phyloP scores from a whole-genome alignment of 208 protist genomes.

The Naegleria lovaniensis region DNA sequence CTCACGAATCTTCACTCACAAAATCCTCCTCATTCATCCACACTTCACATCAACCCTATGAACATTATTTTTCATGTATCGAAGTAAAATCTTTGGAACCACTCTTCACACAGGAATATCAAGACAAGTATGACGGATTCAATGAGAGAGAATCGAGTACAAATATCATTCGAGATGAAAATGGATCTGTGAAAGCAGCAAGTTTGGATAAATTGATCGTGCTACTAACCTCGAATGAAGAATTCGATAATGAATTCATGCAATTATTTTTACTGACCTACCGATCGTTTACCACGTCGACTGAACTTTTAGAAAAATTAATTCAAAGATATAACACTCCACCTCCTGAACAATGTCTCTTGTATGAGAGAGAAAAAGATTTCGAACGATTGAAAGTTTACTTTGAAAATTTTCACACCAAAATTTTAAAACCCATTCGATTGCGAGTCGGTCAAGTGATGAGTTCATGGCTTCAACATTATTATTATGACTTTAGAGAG shows the following conservation, averaged over 20 bases:
- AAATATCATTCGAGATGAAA: background rate
- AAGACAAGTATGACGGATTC: background rate
- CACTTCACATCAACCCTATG: background rate
- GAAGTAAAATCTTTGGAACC: background rate
- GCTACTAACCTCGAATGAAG: background rate
- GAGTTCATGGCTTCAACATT: background rate
- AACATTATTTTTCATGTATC: background rate
- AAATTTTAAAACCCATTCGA: background rate
- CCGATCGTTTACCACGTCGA: background rate
- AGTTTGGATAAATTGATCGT: conserved; percentile 27
- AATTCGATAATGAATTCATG: background rate
- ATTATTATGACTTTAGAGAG: conserved; percentile 21
- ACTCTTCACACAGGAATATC: background rate
- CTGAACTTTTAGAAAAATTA: conserved; percentile 26
- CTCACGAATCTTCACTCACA: too few relatives aligned
- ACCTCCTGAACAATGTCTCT: background rate
- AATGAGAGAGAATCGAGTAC: background rate
- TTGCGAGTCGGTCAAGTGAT: background rate
- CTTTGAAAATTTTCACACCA: background rate
- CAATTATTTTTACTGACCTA: conserved; percentile 30
- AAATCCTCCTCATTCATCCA: too few relatives aligned
- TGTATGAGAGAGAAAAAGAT: background rate
- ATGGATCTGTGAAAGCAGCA: background rate
- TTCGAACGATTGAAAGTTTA: background rate
- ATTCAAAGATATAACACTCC: background rate